Base-by-base conservation (phyloP, 768 basidiomycete species). In the Suillus luteus region DNA sequence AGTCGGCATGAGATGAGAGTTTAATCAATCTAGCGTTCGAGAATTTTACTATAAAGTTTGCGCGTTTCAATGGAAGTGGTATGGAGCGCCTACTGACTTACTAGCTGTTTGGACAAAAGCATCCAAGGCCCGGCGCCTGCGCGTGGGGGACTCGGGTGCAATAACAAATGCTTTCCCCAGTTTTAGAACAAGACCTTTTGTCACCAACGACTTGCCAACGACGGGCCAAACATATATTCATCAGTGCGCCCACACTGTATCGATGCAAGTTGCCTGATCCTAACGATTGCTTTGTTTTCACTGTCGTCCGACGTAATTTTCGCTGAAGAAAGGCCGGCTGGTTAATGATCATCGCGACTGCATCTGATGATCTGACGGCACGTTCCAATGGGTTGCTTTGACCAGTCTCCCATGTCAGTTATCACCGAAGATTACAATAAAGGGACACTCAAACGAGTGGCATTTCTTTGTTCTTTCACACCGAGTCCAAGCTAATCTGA, bases 141-240 rank as follows among this genome's bases (percentile, higher is more conserved):
- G 8, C 14, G 49, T 37, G 48, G 49, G 31, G 31, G 31, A 31
- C 31, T 31, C 52, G 60, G 60, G n/a, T 61, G 54, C 52, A 61
- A 59, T 59, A 58, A 24, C 7, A 3, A 15, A 4, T 7, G 7
- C 44, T 11, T 62, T 57, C 51, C 31, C 49, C 38, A 1, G 41
- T 62, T 64, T 49, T 1, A 60, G 74, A 69, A 75, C 72, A 74
- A 75, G 44, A 44, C 51, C 31, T 57, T 40, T 65, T 61, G 17
- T 60, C 27, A 67, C 65, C 31, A 27, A 27, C 31, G 31, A 31
- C 27, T 27, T 27, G 27, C 4, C 31, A 4, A 31, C 19, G 31
- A 19, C 10, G 27, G 51, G 33, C 52, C 31, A 33, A 54, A 33
- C 52, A 40, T 43, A 41, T 41, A 33, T 55, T 40, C 27, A 43